Evolutionary conservation across 106 monocot genomes (phyloP).

Genomic region (Ottelia alismoides): DNA sequence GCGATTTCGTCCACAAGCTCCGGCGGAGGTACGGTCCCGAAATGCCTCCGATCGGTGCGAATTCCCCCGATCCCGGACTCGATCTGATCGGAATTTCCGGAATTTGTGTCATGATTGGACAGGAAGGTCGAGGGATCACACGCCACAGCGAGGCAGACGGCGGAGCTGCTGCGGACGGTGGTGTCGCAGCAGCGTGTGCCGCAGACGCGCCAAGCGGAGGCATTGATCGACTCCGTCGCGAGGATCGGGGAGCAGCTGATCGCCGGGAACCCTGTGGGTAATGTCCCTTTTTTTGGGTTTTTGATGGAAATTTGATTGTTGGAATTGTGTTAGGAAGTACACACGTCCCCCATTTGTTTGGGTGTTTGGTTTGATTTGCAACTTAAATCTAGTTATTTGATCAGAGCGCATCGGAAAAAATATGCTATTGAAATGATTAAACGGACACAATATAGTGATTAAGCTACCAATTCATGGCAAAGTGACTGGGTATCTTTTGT

Average conservation of each 20-base stretch:
- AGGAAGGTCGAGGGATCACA: slow-evolving; percentile 97
- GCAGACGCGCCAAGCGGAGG: slow-evolving; percentile 40
- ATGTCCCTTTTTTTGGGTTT: neutral
- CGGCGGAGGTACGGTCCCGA: slow-evolving; percentile 28
- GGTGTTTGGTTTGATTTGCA: too few species aligned
- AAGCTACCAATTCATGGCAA: too few species aligned
- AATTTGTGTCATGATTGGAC: neutral
- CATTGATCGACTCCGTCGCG: slow-evolving; percentile 60
- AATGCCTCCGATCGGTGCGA: neutral
- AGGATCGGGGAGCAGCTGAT: slow-evolving; percentile 82
- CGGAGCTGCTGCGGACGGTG: slow-evolving; percentile 82
- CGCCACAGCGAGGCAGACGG: slow-evolving; percentile 67
- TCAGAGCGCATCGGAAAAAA: too few species aligned
- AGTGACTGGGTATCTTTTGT: too few species aligned
- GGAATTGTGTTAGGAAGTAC: too few species aligned
- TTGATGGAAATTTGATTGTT: too few species aligned
- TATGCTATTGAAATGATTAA: too few species aligned
- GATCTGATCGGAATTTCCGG: neutral
- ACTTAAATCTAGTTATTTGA: too few species aligned
- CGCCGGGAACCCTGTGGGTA: slow-evolving; percentile 83
- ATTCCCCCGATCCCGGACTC: neutral
- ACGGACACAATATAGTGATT: too few species aligned
- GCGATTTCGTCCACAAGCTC: slow-evolving; percentile 82
- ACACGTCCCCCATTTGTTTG: too few species aligned
- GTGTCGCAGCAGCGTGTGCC: slow-evolving; percentile 83